Base-by-base conservation (phyloP, 768 basidiomycete species). In the Trametes cinnabarina region DNA sequence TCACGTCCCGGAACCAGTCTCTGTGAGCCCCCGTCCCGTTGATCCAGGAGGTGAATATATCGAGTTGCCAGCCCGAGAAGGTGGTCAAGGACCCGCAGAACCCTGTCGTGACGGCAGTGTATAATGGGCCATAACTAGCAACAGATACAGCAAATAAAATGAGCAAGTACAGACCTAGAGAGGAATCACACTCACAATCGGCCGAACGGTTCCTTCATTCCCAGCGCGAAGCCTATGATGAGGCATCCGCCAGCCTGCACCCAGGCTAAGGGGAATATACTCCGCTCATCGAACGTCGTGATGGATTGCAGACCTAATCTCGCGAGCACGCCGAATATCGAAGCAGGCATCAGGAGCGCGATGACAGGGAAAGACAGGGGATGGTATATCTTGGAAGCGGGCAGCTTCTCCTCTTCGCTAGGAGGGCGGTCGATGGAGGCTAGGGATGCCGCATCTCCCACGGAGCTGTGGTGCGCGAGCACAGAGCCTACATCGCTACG, bases 31-130 rank as follows among this genome's bases (percentile, higher is more conserved):
- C 71, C 34, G 76, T 75, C 3, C 79, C 72, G 69, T 98, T 92
- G 0, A 88, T 77, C 85, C 94, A 98, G 0, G 93, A 89, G 51
- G 80, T 72, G 67, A 96, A 98, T 0, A 93, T 73, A 60, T 95
- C 92, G 10, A 91, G 69, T 72, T 98, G 92, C 97, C 97, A 98
- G 35, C 87, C 83, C 15, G 95, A 97, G 76, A 98, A 98, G 2
- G 94, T 98, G 10, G 97, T 99, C 65, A 98, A 73, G 1, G 93
- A 96, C 3, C 96, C 97, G 68, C 97, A 98, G 71, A 98, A 93
- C 14, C 93, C 94, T 59, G 94, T 97, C 0, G 94, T 92, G 12
- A 93, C 69, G 20, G 90, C 92, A 2, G 88, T 92, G 71, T 94
- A 96, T 15, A 97, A 67, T 3, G 94, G 94, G 0, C 85, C 86